Conservation (phyloP, 2,329 filamentous ascomycete genomes). For the Westerdykella sp. region DNA sequence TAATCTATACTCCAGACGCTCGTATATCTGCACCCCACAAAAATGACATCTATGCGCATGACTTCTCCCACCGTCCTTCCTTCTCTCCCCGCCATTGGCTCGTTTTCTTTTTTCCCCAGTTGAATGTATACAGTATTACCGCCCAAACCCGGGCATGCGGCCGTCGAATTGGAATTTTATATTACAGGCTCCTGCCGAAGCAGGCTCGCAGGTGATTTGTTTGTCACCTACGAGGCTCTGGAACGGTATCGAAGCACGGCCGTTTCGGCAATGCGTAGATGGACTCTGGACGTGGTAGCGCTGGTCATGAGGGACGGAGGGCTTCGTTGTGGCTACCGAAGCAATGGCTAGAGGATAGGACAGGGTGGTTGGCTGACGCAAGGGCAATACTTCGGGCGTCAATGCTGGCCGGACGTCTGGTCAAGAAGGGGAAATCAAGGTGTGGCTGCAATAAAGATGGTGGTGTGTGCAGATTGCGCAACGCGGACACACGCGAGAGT, state of each 20-base stretch:
- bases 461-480: slow-evolving; percentile 5
- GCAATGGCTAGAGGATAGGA: slow-evolving; percentile 11
- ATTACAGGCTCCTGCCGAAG: slow-evolving; percentile 11
- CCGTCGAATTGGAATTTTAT: slow-evolving; percentile 11
- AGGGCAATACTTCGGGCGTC: slow-evolving; percentile 22
- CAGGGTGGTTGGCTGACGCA: slow-evolving; percentile 11
- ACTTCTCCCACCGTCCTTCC: background rate
- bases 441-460: background rate
- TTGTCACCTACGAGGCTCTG: slow-evolving; percentile 17
- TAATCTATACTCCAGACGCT: slow-evolving; percentile 19
- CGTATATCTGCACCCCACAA: slow-evolving; percentile 4
- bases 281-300: no score
- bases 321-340: background rate
- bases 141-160: slow-evolving; percentile 2
- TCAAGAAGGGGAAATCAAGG: slow-evolving; percentile 12
- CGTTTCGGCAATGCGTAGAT: no score
- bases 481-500: background rate
- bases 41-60: slow-evolving; percentile 4
- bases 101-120: background rate
- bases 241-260: slow-evolving; percentile 6
- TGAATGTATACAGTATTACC: slow-evolving; percentile 4
- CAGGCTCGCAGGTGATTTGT: slow-evolving; percentile 4
- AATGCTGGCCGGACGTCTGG: slow-evolving; percentile 8
- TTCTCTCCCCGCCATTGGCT: slow-evolving; percentile 1
- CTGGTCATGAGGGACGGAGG: no score